Base-by-base conservation (phyloP, 2,329 filamentous ascomycete genomes). In the Colletotrichum musicola region DNA sequence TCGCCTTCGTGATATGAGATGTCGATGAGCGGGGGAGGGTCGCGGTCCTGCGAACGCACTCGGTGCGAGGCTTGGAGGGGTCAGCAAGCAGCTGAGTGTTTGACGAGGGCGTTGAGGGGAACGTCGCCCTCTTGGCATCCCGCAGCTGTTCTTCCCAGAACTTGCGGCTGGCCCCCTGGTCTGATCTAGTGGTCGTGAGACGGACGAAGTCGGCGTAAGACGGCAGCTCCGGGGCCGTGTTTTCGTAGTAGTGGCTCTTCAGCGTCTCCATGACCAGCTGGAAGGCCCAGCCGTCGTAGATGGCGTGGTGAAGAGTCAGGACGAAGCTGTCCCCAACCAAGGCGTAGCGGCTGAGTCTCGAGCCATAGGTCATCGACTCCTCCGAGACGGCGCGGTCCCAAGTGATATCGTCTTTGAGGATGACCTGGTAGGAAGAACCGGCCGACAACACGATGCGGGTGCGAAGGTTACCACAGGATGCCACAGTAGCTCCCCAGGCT, bases 401-500 rank as follows among this genome's bases (percentile, higher is more conserved):
- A 6, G 10, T 22, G 50, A 22, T 14, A 13, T 63, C 60, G 16
- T 47, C 6, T 4, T 56, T 20, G 18, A 47, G 22, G 3, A 63
- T 4, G 5, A 63, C 50, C 25, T 63, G 50, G 27, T 62, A 56
- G 4, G 5, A 14, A 6, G 30, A 44, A n/a, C 57, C 66, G 14
- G 68, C 18, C 9, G 51, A 13, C 1, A 64, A 49, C 14, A 66
- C 40, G 20, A 71, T 63, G 1, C 64, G 46, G 10, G 68, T 71
- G 44, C 68, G 64, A 4, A 71, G 60, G 44, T 51, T 56, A 30
- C 22, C 22, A 47, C 61, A 64, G 9, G 35, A 47, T 16, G 30
- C 10, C 4, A 70, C 20, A 42, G 69, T 63, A 6, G 13, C 22
- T 7, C 71, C 68, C 78, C 77, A 79, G 4, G 78, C 76, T 1